Evolutionary conservation across 1,284 basidiomycete species (phyloP), one percentile per base, ranked within the genome.

Genomic region (Naganishia albida): DNA sequence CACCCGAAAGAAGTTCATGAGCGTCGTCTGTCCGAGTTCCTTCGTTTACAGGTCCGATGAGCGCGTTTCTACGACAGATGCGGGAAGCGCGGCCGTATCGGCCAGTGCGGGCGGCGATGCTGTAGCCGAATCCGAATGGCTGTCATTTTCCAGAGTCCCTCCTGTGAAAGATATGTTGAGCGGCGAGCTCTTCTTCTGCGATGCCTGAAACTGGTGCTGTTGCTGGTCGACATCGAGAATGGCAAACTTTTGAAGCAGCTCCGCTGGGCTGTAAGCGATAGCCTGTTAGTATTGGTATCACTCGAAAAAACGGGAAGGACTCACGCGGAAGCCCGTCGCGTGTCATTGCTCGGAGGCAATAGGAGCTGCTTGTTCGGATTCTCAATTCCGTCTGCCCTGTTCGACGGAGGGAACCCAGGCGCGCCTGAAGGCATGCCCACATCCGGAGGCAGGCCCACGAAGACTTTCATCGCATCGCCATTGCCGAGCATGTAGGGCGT

Each of bases 271-370:
- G 48, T 28, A 39, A 3, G 30, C 23, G 16, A 25, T 1, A 23
- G 8, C 23, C 30, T 20, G 42, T 28, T 30, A n/a, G n/a, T 34
- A 23, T 20, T 40, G 26, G 42, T 18, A 4, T 2, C 28, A 15
- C 46, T 28, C 26, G 7, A 7, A 16, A 46, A 44, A 20, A 12
- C 3, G 23, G 40, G 12, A 23, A 18, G 13, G 10, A 67, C 67
- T 65, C 46, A 67, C 67, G 63, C 67, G 30, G 67, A 67, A 23
- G 67, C 67, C 53, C 67, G 30, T 49, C 67, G 44, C 7, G 38
- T 18, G 18, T 62, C 54, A 15, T 59, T 30, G 16, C 54, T 26
- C 7, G 56, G 46, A 23, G 54, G 63, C 8, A 30, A 23, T 3
- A 53, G 40, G 16, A 67, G 46, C 30, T 43, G 42, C 18, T 59